Evolutionary conservation across 148 eudicot genomes (phyloP), one percentile per base, ranked within the genome.

Genomic region (Rhododendron mucronatum): DNA sequence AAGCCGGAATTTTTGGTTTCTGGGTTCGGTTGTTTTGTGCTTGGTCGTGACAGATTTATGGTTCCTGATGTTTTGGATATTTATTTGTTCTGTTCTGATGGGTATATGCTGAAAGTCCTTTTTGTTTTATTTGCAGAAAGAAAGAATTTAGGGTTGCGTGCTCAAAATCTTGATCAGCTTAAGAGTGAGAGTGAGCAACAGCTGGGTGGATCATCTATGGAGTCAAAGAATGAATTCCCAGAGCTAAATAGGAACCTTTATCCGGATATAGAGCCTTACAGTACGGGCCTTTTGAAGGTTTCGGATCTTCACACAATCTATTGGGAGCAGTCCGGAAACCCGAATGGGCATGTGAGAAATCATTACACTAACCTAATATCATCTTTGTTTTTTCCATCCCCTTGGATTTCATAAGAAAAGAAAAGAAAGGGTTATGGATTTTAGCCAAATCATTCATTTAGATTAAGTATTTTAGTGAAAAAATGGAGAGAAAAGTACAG

Each of bases 291-390:
- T 55, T 91, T 97, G 89, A 95, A 93, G 93, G 99, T 97, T 91
- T 97, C 99, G 21, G 95, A 95, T 84, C 84, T 94, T 89, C 99
- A 97, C 83, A 80, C 92, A 33, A 80, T 97, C 69, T 95, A 95
- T 78, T 97, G 98, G 96, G 99, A 97, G 93, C 96, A 97, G 87
- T 97, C 98, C 13, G 98, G 99, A 44, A 97, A 95, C 84, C 98
- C 99, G 13, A 83, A 89, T 90, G 99, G 99, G 63, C 91, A 93
- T 91, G 99, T 97, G 92, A 93, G 99, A 86, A 33, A 18, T 79
- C 79, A 26, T 69, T 33, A 20, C 53, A 23, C 74, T 57, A 21
- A 33, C 6, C 13, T 65, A 11, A 51, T 0, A 35, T 47, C 5
- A 16, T 80, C 30, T 53, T n/a, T 21, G 7, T 11, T 8, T 78